Evolutionary conservation across 2,329 filamentous ascomycete genomes (phyloP).

Genomic region (Diaporthe ampelina): DNA sequence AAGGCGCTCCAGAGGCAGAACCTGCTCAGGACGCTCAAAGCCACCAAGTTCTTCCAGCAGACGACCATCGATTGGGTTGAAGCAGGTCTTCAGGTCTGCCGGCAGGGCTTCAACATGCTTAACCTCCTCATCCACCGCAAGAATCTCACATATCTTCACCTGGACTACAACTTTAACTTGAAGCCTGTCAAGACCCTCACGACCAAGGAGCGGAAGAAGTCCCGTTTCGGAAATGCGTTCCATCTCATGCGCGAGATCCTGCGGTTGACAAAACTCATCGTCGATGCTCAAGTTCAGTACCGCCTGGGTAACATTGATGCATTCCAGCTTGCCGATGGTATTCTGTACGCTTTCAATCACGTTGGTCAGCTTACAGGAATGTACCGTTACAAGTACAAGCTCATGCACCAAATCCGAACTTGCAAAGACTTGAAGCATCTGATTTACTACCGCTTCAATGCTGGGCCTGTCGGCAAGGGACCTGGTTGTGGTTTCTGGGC

Average conservation of each 20-base stretch:
- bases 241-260: conserved; percentile 99
- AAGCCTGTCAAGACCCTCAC: conserved; percentile 99
- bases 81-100: conserved; percentile 96
- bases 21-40: conserved; percentile 88
- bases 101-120: conserved; percentile 99
- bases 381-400: conserved; percentile 99
- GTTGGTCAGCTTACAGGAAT: conserved; percentile 98
- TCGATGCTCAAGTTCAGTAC: conserved; percentile 98
- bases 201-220: conserved; percentile 99
- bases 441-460: conserved; percentile 99
- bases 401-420: conserved; percentile 99
- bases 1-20: conserved; percentile 98
- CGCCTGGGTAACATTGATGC: conserved; percentile 98
- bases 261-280: conserved; percentile 95
- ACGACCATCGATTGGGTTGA: conserved; percentile 99
- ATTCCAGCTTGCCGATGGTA: conserved; percentile 98
- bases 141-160: conserved; percentile 97
- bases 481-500: conserved; percentile 99
- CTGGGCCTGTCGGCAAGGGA: conserved; percentile 95
- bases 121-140: conserved; percentile 98
- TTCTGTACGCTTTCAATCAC: conserved; percentile 99
- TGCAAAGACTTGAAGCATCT: conserved; percentile 99
- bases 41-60: conserved; percentile 99
- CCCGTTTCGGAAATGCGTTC: conserved; percentile 98
- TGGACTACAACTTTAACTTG: conserved; percentile 99